A percentile compares a stretch with the other conserved stretches of the same genome.
These are phyloP conservation scores for Neurospora sp. DNA, from an alignment of 495 filamentous ascomycete genomes.

Conservation along the genomic window DNA sequence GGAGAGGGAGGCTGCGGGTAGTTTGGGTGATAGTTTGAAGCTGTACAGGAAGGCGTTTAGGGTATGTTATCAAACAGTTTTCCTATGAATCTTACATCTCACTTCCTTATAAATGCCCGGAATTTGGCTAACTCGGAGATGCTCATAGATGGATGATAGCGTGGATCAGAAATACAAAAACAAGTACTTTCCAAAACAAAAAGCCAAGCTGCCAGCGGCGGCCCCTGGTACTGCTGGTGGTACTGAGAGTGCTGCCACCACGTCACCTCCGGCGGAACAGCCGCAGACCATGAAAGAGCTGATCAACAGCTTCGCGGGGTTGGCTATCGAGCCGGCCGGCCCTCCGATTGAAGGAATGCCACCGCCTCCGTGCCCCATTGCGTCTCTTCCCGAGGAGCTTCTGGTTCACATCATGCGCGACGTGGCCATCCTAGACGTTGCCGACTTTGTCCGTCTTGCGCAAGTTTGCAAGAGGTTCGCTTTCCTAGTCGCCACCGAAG, in stretches of 20 bases:
- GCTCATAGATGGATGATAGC: constrained; percentile 58
- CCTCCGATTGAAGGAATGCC: constrained; percentile 53
- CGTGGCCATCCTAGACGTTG: constrained; percentile 66
- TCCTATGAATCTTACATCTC: no score
- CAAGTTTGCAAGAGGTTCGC: constrained; percentile 82
- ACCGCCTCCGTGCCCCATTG: constrained; percentile 65
- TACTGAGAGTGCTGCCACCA: background rate
- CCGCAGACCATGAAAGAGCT: constrained; percentile 51
- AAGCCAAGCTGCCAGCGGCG: constrained; percentile 27
- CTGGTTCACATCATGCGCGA: constrained; percentile 50
- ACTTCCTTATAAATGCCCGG: no score
- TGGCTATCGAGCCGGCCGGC: constrained; percentile 48
- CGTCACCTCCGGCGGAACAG: background rate
- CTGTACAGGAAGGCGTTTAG: constrained; percentile 86
- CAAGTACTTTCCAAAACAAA: constrained; percentile 71
- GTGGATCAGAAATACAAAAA: constrained; percentile 81
- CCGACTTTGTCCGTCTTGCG: constrained; percentile 65
- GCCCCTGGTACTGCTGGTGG: background rate
- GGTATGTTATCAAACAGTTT: constrained; percentile 28
- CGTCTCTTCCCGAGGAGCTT: constrained; percentile 71
- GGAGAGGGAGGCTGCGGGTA: constrained; percentile 75
- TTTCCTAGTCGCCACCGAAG: constrained; percentile 73
- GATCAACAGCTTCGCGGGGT: constrained; percentile 59
- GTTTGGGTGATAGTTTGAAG: constrained; percentile 76
- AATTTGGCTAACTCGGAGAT: background rate